Percentiles rank a stretch among this genome's conserved stretches.
phyloP scores from a whole-genome alignment of 148 eudicot species.

The Fallopia convolvulus region DNA sequence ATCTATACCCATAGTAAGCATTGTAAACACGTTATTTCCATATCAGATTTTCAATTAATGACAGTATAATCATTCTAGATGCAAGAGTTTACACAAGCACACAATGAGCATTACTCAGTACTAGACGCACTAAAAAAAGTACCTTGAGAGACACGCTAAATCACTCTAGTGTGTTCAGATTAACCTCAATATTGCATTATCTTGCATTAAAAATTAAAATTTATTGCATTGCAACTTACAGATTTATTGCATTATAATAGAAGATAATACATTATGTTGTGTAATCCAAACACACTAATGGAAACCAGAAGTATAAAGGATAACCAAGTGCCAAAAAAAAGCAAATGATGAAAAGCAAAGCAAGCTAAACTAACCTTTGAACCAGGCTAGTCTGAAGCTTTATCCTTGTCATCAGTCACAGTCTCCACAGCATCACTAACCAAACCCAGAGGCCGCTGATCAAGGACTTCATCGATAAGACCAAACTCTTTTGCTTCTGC shows the following conservation, averaged over 20 bases:
- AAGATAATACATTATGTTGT: background rate
- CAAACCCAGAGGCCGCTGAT: constrained; percentile 70
- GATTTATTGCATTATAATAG: too few relatives aligned
- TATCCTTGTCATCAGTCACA: constrained; percentile 43
- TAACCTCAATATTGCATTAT: too few relatives aligned
- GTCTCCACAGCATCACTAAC: constrained; percentile 76
- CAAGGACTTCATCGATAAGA: constrained; percentile 82
- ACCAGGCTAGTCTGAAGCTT: constrained; percentile 14
- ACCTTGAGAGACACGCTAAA: background rate
- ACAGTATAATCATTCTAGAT: too few relatives aligned
- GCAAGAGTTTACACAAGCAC: background rate
- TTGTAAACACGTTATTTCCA: too few relatives aligned
- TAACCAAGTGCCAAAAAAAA: background rate
- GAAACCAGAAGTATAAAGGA: background rate
- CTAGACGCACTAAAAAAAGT: background rate
- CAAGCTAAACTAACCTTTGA: constrained; percentile 1
- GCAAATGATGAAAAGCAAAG: background rate
- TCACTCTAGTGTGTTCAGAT: too few relatives aligned
- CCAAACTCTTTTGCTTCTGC: constrained; percentile 95
- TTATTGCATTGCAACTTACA: background rate
- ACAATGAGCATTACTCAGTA: background rate
- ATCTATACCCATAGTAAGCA: too few relatives aligned
- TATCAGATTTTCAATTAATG: too few relatives aligned
- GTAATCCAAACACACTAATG: background rate
- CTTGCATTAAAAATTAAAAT: too few relatives aligned